phyloP scores from a whole-genome alignment of 139 green algal species.

The Chara braunii region DNA sequence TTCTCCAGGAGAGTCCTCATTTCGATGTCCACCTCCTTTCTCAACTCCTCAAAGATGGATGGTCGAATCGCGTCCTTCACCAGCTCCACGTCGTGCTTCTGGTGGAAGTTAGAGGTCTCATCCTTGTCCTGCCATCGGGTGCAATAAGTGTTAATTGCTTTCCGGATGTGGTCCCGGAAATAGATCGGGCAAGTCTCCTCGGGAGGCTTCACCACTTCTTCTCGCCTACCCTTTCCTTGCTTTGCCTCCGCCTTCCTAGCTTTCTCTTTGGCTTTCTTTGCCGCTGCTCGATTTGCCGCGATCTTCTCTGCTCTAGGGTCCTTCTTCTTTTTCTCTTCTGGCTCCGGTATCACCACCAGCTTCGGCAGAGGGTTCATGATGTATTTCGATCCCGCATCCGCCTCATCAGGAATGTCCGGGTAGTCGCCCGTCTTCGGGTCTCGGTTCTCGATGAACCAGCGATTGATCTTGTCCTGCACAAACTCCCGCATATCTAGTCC shows the following conservation, averaged over 20 bases:
- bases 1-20: constrained; percentile 62
- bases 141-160: constrained; percentile 62
- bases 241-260: constrained; percentile 32
- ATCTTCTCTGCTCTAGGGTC: constrained; percentile 26
- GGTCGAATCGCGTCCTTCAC: constrained; percentile 75
- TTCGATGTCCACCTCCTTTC: constrained; percentile 64
- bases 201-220: constrained; percentile 21
- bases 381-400: constrained; percentile 62
- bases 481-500: constrained; percentile 78
- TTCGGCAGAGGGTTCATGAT: constrained; percentile 75
- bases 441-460: constrained; percentile 73
- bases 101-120: constrained; percentile 61
- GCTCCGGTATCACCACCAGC: constrained; percentile 34
- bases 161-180: constrained; percentile 64
- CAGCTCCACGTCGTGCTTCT: constrained; percentile 66
- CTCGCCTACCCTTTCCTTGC: constrained; percentile 42
- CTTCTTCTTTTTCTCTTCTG: constrained; percentile 39
- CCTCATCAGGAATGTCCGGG: constrained; percentile 64
- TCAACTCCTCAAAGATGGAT: constrained; percentile 83
- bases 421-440: constrained; percentile 67
- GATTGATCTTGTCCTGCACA: constrained; percentile 82
- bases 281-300: constrained; percentile 4
- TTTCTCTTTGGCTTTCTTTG: constrained; percentile 45
- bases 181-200: constrained; percentile 46
- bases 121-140: constrained; percentile 65